phyloP scores from a whole-genome alignment of 108 stramenopile species.

The Skeletonema costatum region DNA sequence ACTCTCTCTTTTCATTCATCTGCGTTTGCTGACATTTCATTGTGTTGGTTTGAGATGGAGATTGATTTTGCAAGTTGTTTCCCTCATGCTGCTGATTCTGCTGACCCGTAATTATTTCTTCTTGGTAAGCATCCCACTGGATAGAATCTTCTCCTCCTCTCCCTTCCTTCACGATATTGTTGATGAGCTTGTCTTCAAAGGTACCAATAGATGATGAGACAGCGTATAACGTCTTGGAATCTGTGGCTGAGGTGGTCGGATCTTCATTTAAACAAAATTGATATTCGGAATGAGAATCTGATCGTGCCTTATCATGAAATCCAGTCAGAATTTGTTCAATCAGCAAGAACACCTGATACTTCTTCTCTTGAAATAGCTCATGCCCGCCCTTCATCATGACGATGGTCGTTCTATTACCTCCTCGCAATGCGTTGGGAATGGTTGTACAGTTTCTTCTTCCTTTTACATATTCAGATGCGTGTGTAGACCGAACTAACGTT shows the following conservation, averaged over 20 bases:
- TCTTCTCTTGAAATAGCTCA: constrained; percentile 85
- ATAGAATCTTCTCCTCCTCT: constrained; percentile 14
- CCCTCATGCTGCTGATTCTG: background rate
- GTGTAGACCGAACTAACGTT: constrained; percentile 69
- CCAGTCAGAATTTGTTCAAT: constrained; percentile 84
- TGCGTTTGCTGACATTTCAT: constrained; percentile 18
- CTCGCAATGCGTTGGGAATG: constrained; percentile 61
- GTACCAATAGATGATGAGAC: background rate
- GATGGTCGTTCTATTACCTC: constrained; percentile 62
- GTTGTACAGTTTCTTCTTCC: constrained; percentile 57
- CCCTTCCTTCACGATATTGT: constrained; percentile 32
- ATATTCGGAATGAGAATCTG: background rate
- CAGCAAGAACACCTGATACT: constrained; percentile 59
- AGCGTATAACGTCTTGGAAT: background rate
- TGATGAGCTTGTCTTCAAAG: constrained; percentile 47
- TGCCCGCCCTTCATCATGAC: constrained; percentile 87
- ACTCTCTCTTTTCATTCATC: constrained; percentile 24
- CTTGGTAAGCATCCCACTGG: constrained; percentile 35
- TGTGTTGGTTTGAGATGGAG: constrained; percentile 8
- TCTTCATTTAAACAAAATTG: background rate
- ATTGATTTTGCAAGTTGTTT: constrained; percentile 32
- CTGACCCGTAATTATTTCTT: constrained; percentile 44
- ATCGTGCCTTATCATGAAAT: constrained; percentile 32
- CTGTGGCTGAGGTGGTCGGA: background rate
- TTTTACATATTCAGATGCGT: constrained; percentile 70